These are phyloP conservation scores for Malus hybrid DNA, from an alignment of 331 rosid species.

Conservation along the genomic window DNA sequence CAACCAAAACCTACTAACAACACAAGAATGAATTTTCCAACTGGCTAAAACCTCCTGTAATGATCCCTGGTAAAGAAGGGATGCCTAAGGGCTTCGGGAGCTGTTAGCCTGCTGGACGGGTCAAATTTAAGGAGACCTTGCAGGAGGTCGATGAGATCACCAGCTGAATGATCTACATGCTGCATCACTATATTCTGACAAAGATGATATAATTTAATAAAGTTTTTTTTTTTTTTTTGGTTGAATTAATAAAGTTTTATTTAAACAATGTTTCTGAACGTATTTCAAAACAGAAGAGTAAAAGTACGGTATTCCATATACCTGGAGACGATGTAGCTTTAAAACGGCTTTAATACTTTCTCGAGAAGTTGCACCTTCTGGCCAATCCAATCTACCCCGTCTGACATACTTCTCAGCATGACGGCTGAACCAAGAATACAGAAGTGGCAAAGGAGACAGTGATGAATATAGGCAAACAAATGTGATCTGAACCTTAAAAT, in stretches of 20 bases:
- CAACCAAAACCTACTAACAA: neutral
- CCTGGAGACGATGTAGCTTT: constrained; percentile 88
- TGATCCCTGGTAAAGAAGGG: constrained; percentile 70
- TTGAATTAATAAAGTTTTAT: too few relatives aligned
- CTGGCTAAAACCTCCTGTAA: constrained; percentile 40
- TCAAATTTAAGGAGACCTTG: constrained; percentile 83
- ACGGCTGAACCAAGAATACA: constrained; percentile 39
- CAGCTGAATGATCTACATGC: constrained; percentile 94
- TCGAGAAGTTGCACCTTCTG: constrained; percentile 76
- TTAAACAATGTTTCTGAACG: neutral
- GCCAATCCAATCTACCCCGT: constrained; percentile 90
- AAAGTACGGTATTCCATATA: neutral
- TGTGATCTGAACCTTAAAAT: neutral
- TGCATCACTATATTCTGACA: constrained; percentile 91
- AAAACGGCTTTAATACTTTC: constrained; percentile 83
- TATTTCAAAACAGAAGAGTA: neutral
- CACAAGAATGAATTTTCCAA: neutral
- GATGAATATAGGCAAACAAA: neutral
- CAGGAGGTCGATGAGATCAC: constrained; percentile 81
- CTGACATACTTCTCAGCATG: constrained; percentile 74
- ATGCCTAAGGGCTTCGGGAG: constrained; percentile 70
- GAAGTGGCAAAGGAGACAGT: neutral
- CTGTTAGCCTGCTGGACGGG: constrained; percentile 61
- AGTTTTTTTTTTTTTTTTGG: neutral
- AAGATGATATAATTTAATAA: neutral